Percentiles rank a stretch among this genome's conserved stretches.
Conservation (phyloP, 352 stramenopile genomes). For the Globisporangium okanoganense region DNA sequence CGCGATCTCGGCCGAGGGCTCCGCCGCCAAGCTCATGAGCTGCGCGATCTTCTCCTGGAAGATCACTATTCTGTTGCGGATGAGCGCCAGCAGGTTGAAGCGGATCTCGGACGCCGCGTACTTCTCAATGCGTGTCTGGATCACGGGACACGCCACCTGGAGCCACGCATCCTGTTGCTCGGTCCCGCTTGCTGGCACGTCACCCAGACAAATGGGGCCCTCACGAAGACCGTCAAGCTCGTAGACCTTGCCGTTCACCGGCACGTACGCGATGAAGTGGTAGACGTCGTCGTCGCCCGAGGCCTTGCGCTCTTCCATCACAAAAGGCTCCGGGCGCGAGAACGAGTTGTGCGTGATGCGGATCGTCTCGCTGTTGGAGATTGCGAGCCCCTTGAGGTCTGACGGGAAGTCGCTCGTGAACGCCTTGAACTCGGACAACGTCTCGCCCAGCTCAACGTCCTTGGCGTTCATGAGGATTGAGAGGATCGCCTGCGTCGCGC, state of each 20-base stretch:
- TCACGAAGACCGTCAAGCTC: constrained; percentile 94
- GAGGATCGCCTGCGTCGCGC: constrained; percentile 96
- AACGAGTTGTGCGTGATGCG: constrained; percentile 84
- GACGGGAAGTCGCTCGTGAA: constrained; percentile 77
- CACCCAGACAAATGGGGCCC: constrained; percentile 88
- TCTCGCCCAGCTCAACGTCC: constrained; percentile 62
- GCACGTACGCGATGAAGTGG: constrained; percentile 97
- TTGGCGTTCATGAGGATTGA: constrained; percentile 93
- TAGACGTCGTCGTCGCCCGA: constrained; percentile 93
- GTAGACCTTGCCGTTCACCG: constrained; percentile 87
- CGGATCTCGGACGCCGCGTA: constrained; percentile 91
- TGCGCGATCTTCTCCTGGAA: constrained; percentile 41
- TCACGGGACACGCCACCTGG: constrained; percentile 84
- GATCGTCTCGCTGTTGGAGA: constrained; percentile 87
- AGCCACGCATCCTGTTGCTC: constrained; percentile 74
- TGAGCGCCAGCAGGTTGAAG: constrained; percentile 96
- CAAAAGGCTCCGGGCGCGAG: constrained; percentile 71
- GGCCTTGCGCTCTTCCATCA: constrained; percentile 67
- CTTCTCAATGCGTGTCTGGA: constrained; percentile 92
- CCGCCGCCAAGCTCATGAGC: constrained; percentile 25
- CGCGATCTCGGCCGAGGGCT: constrained; percentile 27
- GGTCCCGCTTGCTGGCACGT: constrained; percentile 26
- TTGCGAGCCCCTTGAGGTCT: constrained; percentile 80
- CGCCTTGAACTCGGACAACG: constrained; percentile 69
- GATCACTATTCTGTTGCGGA: constrained; percentile 75